These are phyloP conservation scores for Gracilariopsis chorda DNA, from an alignment of 23 red algal genomes.

Conservation along the genomic window DNA sequence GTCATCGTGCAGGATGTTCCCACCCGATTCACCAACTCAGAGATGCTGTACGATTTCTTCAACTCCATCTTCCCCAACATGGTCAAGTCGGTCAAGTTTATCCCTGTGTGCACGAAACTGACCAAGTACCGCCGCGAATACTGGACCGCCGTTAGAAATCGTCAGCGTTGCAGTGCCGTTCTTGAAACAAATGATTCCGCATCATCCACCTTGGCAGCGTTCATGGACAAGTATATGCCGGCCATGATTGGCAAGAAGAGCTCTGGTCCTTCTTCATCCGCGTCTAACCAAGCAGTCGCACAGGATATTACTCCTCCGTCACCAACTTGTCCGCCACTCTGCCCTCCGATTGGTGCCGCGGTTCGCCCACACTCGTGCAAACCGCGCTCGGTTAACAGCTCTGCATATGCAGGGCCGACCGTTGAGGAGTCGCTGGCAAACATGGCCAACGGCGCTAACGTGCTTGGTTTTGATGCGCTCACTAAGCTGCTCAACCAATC, in stretches of 20 bases:
- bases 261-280: not conserved
- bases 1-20: slow-evolving; percentile 47
- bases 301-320: too few species aligned
- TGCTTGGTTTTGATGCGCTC: not conserved
- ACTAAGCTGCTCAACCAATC: not conserved
- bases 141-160: slow-evolving; percentile 49
- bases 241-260: not conserved
- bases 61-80: slow-evolving; percentile 36
- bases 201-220: not conserved
- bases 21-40: not conserved
- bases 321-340: too few species aligned
- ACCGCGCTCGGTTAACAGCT: not conserved
- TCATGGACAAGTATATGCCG: not conserved
- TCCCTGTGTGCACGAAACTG: slow-evolving; percentile 16
- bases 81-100: slow-evolving; percentile 20
- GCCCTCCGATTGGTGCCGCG: too few species aligned
- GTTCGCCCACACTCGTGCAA: too few species aligned
- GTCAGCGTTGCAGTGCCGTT: slow-evolving; percentile 12
- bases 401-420: not conserved
- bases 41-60: slow-evolving; percentile 37
- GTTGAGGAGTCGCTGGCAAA: not conserved
- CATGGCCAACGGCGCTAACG: not conserved
- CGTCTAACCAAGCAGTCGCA: not conserved
- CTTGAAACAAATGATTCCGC: not conserved
- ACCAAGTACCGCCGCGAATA: slow-evolving; percentile 11